Conservation (phyloP, 331 rosid species). For the Quercus lobata region DNA sequence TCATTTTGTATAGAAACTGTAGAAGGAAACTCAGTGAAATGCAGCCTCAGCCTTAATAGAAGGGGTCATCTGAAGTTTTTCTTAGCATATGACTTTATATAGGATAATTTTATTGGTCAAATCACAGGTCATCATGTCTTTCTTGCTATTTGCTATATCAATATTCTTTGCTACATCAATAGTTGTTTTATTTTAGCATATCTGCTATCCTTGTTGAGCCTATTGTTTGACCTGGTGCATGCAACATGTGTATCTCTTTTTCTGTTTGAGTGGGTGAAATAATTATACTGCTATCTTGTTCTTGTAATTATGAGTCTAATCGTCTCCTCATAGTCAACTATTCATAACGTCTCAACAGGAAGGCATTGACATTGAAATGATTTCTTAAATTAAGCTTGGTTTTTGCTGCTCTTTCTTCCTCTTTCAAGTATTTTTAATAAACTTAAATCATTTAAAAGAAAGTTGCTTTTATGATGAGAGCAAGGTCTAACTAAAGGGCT, state of each 20-base stretch:
- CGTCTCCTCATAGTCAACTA: slow-evolving; percentile 1
- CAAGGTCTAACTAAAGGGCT: not conserved
- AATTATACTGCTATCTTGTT: not conserved
- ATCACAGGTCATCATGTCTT: not conserved
- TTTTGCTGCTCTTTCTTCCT: not conserved
- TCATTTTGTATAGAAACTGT: not conserved
- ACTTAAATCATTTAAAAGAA: not conserved
- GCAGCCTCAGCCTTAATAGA: not conserved
- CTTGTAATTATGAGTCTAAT: not conserved
- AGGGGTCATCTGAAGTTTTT: not conserved
- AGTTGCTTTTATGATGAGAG: not conserved
- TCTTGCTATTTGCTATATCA: not conserved
- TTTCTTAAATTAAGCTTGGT: not conserved
- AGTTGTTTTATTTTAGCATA: not conserved
- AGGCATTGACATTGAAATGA: not conserved
- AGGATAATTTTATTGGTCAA: not conserved
- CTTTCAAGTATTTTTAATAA: not conserved
- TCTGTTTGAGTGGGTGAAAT: not conserved
- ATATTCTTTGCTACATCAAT: not conserved
- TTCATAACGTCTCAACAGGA: not conserved
- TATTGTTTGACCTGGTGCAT: not conserved
- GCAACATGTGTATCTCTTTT: not conserved
- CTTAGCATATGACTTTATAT: not conserved
- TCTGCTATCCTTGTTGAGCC: not conserved
- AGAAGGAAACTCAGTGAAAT: not conserved